phyloP scores from a whole-genome alignment of 345 rosid genomes.

The Hypericum androsaemum region DNA sequence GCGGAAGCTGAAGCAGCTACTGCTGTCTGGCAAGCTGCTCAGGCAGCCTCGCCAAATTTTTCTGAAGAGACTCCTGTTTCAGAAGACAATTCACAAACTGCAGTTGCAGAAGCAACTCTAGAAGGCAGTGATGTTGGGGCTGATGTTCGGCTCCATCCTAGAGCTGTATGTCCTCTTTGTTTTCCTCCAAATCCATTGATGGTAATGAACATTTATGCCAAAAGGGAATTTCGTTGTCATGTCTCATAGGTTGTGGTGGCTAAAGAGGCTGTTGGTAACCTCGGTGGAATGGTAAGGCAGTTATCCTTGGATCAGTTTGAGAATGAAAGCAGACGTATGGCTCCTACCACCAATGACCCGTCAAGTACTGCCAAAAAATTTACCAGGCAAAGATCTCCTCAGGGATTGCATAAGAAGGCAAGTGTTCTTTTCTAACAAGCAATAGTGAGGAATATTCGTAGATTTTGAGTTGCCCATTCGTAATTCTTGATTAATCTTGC shows the following conservation, averaged over 20 bases:
- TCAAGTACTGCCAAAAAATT: conserved; percentile 68
- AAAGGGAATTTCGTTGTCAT: no score
- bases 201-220: no score
- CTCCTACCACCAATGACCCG: conserved; percentile 64
- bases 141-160: conserved; percentile 93
- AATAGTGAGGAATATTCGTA: not conserved
- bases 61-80: conserved; percentile 66
- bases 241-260: conserved; percentile 83
- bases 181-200: not conserved
- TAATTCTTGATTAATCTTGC: conserved; percentile 25
- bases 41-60: conserved; percentile 47
- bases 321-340: conserved; percentile 95
- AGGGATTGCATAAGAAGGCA: conserved; percentile 94
- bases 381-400: conserved; percentile 84
- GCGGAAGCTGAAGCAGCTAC: conserved; percentile 96
- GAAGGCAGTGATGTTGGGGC: conserved; percentile 67
- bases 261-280: conserved; percentile 82
- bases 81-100: conserved; percentile 61
- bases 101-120: conserved; percentile 56
- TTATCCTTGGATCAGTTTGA: conserved; percentile 96
- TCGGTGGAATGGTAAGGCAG: conserved; percentile 97
- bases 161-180: conserved; percentile 71
- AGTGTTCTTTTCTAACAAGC: conserved; percentile 10
- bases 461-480: not conserved
- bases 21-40: conserved; percentile 98